Base-by-base conservation (phyloP, 1,284 basidiomycete genomes). In the Spongispora temasekensis region DNA sequence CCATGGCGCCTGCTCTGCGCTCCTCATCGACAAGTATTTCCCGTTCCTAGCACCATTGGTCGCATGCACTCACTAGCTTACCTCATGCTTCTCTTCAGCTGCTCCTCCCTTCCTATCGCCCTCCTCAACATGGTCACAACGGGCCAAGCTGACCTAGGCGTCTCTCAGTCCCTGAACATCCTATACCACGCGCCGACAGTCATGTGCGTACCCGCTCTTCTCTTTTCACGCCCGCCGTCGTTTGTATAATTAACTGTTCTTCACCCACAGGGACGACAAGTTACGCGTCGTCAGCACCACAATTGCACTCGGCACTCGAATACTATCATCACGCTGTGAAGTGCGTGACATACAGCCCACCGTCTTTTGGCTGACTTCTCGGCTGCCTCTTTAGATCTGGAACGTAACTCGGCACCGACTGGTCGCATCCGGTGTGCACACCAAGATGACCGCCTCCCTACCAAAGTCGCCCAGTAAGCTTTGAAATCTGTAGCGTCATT, bases 1-100 rank as follows among this genome's bases (percentile, higher is more conserved):
- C 56, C 78, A 83, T 57, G 80, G 83, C 19, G 83, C 77, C 4
- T 84, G 82, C 59, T 68, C 75, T 6, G 75, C 78, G 1, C 75
- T 79, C 58, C 62, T 85, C 48, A 75, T 85, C 58, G 82, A 83
- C 67, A 75, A 78, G 82, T 82, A 46, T 7, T 31, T 25, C 28
- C 4, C 50, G n/a, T 21, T 51, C n/a, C 5, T 25, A 17, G 3
- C 15, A 27, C 46, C 23, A n/a, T n/a, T n/a, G n/a, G n/a, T 6
- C 27, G 28, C 27, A 13, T 25, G 4, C 30, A 21, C 4, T 17
- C 51, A 21, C 42, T 5, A 4, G 21, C 5, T 53, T 19, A 25
- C 21, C 21, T 34, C 21, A 40, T 6, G 10, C 21, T 7, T 6
- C 3, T 30, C 17, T n/a, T 5, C n/a, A 79, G 77, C 27, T 79